phyloP scores from a whole-genome alignment of 352 stramenopile species.

The Globisporangium solare region DNA sequence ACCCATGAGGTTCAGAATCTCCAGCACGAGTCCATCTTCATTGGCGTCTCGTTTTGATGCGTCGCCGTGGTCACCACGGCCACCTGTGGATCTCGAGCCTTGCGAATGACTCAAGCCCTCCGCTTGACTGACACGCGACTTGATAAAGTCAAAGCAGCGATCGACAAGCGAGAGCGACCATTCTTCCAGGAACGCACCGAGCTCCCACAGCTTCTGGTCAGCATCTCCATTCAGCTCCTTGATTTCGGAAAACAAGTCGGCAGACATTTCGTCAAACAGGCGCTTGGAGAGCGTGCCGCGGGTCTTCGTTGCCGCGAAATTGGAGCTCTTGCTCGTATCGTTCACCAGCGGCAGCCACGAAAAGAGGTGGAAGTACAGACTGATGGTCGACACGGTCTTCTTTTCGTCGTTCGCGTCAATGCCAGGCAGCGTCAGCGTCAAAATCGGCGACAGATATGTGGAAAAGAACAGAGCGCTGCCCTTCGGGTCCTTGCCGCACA shows the following conservation, averaged over 20 bases:
- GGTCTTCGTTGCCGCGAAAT: slow-evolving; percentile 33
- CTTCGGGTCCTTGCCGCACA: slow-evolving; percentile 46
- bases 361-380: slow-evolving; percentile 64
- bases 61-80: slow-evolving; percentile 13
- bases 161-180: slow-evolving; percentile 62
- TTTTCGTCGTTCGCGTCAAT: slow-evolving; percentile 79
- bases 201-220: slow-evolving; percentile 55
- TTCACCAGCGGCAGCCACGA: slow-evolving; percentile 71
- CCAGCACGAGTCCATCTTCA: slow-evolving; percentile 47
- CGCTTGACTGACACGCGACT: slow-evolving; percentile 37
- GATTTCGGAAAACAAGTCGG: slow-evolving; percentile 36
- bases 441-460: slow-evolving; percentile 47
- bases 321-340: slow-evolving; percentile 37
- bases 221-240: slow-evolving; percentile 21
- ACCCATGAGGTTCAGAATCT: slow-evolving; percentile 57
- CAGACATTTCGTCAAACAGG: slow-evolving; percentile 41
- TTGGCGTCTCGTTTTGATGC: slow-evolving; percentile 18
- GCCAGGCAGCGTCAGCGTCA: slow-evolving; percentile 59
- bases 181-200: slow-evolving; percentile 54
- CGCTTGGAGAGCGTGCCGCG: slow-evolving; percentile 24
- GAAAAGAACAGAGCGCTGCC: slow-evolving; percentile 47
- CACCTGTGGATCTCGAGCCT: slow-evolving; percentile 13
- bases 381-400: slow-evolving; percentile 61
- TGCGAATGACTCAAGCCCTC: slow-evolving; percentile 20
- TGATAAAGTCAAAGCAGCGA: slow-evolving; percentile 62